phyloP scores from a whole-genome alignment of 139 green algal genomes.

The Pleodorina starrii region DNA sequence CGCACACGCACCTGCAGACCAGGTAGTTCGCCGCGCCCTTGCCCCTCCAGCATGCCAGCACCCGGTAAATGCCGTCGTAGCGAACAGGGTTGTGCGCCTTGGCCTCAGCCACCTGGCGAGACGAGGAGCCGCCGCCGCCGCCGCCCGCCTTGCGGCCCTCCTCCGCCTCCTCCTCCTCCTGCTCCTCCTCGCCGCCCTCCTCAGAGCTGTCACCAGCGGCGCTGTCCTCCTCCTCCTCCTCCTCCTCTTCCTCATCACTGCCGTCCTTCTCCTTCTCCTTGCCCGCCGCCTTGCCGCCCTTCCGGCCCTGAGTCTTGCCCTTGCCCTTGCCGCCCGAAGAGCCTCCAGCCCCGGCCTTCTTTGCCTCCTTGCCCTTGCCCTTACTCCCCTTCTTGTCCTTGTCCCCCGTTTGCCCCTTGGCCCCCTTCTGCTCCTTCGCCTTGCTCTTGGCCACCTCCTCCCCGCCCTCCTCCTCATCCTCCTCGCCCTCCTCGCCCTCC shows the following conservation, averaged over 20 bases:
- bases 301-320: not conserved
- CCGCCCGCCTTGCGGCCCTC: no score
- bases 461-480: not conserved
- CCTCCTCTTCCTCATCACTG: not conserved
- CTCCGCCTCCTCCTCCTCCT: not conserved
- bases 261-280: not conserved
- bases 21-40: slow-evolving; percentile 82
- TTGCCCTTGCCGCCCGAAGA: no score
- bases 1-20: slow-evolving; percentile 72
- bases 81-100: slow-evolving; percentile 71
- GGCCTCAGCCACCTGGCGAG: not conserved
- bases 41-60: slow-evolving; percentile 91
- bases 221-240: not conserved
- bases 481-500: not conserved
- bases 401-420: not conserved
- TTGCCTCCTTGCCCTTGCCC: not conserved
- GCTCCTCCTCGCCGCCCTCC: not conserved
- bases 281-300: not conserved
- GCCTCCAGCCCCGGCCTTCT: no score
- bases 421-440: not conserved
- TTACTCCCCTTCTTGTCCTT: not conserved
- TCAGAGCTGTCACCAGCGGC: not conserved
- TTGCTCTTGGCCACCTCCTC: not conserved
- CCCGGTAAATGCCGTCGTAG: slow-evolving; percentile 97
- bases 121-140: no score